Evolutionary conservation across 2,329 filamentous ascomycete species (phyloP), one percentile per base, ranked within the genome.

Genomic region (Sporothrix brunneoviolacea): DNA sequence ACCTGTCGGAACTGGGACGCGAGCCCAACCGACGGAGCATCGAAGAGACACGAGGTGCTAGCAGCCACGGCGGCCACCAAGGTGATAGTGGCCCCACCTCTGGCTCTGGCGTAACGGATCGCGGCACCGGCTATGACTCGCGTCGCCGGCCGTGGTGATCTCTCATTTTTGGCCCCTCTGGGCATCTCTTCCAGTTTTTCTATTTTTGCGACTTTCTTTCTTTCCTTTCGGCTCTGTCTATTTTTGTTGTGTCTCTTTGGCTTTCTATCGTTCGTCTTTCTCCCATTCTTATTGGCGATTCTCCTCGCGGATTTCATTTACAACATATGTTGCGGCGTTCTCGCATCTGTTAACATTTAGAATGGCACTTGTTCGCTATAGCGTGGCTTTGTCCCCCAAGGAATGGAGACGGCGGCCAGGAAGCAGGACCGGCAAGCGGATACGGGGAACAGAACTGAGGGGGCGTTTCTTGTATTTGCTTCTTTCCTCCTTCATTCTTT

Each of bases 1-100:
- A 84, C 55, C 80, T 88, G 73, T 86, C 82, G 32, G 84, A 88
- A 64, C 77, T 87, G 61, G 81, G 82, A 57, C 71, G 76, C 16
- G 73, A 75, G 50, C 74, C 75, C 39, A 52, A 48, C 48, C 70
- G 80, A 54, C 72, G 77, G 55, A 83, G 78, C 57, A 63, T 83
- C 8, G 80, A 84, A 57, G 80, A 83, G 54, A 67, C 65, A 1
- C 64, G 69, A 21, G 30, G 35, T 13, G 36, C n/a, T 13, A 36
- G 32, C 7, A 15, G 19, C 15, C 32, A 30, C 10, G n/a, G n/a
- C n/a, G n/a, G n/a, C n/a, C n/a, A n/a, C n/a, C n/a, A n/a, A n/a
- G n/a, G n/a, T n/a, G n/a, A n/a, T n/a, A n/a, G n/a, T n/a, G n/a
- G n/a, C n/a, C n/a, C n/a, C n/a, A n/a, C n/a, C n/a, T n/a, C n/a